Conservation (phyloP, 305 asterid species). For the Withania somnifera region DNA sequence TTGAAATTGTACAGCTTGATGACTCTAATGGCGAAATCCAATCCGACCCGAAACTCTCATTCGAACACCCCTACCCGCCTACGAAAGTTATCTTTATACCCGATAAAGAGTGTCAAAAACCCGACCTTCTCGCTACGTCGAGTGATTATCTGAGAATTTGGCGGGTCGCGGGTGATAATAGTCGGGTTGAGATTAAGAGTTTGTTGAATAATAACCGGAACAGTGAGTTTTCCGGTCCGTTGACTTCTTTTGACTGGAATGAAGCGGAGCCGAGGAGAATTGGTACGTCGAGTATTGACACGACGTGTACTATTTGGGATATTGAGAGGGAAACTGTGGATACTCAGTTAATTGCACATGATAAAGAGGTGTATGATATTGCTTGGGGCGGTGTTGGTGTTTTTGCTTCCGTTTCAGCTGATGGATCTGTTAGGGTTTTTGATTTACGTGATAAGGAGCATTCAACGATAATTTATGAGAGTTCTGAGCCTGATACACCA, state of each 20-base stretch:
- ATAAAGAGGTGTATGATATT: conserved; percentile 91
- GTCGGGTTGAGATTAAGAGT: conserved; percentile 58
- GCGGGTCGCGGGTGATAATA: conserved; percentile 47
- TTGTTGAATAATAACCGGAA: conserved; percentile 54
- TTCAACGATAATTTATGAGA: conserved; percentile 80
- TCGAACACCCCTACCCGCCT: conserved; percentile 93
- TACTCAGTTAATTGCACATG: conserved; percentile 89
- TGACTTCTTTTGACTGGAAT: conserved; percentile 92
- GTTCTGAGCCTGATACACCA: conserved; percentile 85
- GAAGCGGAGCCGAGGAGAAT: conserved; percentile 87
- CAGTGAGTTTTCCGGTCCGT: conserved; percentile 75
- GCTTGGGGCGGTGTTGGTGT: conserved; percentile 99
- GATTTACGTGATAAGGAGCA: conserved; percentile 94
- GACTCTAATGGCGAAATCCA: conserved; percentile 77
- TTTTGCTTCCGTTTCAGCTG: conserved; percentile 85
- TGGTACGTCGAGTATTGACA: conserved; percentile 86
- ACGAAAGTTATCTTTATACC: conserved; percentile 82
- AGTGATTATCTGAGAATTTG: conserved; percentile 84
- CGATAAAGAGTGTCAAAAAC: conserved; percentile 84
- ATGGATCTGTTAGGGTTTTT: conserved; percentile 89
- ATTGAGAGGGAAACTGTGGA: conserved; percentile 84
- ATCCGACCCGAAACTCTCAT: conserved; percentile 61
- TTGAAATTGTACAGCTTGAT: conserved; percentile 78
- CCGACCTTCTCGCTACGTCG: conserved; percentile 78
- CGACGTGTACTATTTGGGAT: conserved; percentile 92